Evolutionary conservation across 352 stramenopile genomes (phyloP), one percentile per base, ranked within the genome.

Genomic region (Peronospora belbahrii): DNA sequence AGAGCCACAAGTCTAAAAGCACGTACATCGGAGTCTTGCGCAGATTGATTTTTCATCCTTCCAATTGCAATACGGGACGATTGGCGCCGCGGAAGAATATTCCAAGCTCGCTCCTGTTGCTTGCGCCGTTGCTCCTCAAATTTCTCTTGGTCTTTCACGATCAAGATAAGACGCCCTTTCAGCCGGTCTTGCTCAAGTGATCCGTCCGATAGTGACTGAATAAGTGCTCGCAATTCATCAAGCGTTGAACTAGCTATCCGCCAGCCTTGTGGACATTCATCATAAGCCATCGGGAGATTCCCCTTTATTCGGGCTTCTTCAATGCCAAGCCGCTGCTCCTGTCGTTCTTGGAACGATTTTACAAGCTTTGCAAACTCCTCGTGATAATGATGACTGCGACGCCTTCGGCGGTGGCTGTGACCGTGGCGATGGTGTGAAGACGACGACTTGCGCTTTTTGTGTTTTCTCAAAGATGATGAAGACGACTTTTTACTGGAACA

Each of bases 51-150:
- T 24, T 75, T 85, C 62, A 94, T 88, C 51, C 69, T 79, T 3
- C 67, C 67, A 7, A 90, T 89, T 17, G 82, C 82, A 20, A 91
- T 84, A 6, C 82, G 77, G 23, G 82, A 94, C 18, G 82, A 94
- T 46, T 89, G 74, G 6, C 82, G 69, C 2, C 79, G 70, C n/a
- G 82, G 79, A 23, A 94, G 48, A 20, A 85, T 71, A 44, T 91
- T 80, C 75, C 74, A 91, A 6, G 66, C 58, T 10, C 86, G 52
- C 38, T 88, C 74, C 31, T 81, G 76, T 39, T 86, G 78, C 42
- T 85, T 86, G 7, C 62, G 50, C 14, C 69, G 52, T 53, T 88
- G 56, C 14, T 79, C 58, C 23, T 89, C 69, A 17, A 77, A 47
- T 37, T 81, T 85, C 42, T 91, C 79, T 58, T 88, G 67, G 15